Conservation (phyloP, 2,329 filamentous ascomycete species). For the Fusarium sp. region DNA sequence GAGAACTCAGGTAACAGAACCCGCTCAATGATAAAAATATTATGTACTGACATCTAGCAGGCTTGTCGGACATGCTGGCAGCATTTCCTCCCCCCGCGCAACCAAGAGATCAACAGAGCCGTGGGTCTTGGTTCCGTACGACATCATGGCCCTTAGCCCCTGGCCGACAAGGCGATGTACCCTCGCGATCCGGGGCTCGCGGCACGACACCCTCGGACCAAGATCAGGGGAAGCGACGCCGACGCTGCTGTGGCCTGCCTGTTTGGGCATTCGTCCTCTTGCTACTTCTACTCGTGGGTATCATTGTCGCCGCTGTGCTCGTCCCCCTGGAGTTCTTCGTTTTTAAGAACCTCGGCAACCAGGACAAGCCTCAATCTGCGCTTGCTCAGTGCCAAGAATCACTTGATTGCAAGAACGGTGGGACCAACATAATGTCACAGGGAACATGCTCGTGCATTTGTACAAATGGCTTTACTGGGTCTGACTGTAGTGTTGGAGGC, state of each 20-base stretch:
- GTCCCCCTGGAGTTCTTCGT: slow-evolving; percentile 78
- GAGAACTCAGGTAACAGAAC: slow-evolving; percentile 55
- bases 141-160: slow-evolving; percentile 65
- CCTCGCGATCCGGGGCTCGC: slow-evolving; percentile 42
- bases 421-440: slow-evolving; percentile 77
- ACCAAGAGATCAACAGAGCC: slow-evolving; percentile 60
- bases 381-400: slow-evolving; percentile 70
- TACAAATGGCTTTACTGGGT: slow-evolving; percentile 83
- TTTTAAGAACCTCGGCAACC: slow-evolving; percentile 62
- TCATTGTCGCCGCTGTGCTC: slow-evolving; percentile 85
- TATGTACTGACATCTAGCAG: slow-evolving; percentile 63
- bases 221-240: slow-evolving; percentile 55
- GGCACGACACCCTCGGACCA: slow-evolving; percentile 44
- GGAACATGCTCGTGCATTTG: slow-evolving; percentile 88
- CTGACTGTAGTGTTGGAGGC: slow-evolving; percentile 63
- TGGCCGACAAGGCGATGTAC: slow-evolving; percentile 38
- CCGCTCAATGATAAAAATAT: slow-evolving; percentile 46
- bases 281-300: slow-evolving; percentile 73
- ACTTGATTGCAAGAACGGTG: slow-evolving; percentile 82
- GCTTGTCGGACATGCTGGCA: slow-evolving; percentile 74
- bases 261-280: slow-evolving; percentile 80
- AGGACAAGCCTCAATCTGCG: slow-evolving; percentile 54
- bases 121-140: slow-evolving; percentile 60
- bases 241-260: slow-evolving; percentile 86
- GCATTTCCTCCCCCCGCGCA: slow-evolving; percentile 74